These are phyloP conservation scores for Hemisphaericaspora nanyangensis DNA, from an alignment of 805 yeast genomes.

Conservation along the genomic window DNA sequence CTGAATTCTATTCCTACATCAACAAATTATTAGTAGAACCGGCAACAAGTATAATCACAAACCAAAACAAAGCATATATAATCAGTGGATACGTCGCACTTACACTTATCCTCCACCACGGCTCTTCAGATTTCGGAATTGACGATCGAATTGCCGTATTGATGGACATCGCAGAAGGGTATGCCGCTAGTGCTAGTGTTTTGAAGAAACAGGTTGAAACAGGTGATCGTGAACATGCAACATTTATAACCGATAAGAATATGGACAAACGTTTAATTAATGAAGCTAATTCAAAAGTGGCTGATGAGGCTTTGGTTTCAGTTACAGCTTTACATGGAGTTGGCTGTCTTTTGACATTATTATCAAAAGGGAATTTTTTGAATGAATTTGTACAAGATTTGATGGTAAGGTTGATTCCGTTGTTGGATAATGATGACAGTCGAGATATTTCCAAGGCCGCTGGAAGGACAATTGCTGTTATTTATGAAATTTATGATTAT, in stretches of 20 bases:
- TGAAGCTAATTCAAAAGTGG: slow-evolving; percentile 28
- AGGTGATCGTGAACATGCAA: slow-evolving; percentile 42
- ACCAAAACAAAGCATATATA: slow-evolving; percentile 35
- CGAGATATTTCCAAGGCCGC: slow-evolving; percentile 52
- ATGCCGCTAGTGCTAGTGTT: slow-evolving; percentile 24
- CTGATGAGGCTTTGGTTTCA: slow-evolving; percentile 34
- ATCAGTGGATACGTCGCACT: slow-evolving; percentile 37
- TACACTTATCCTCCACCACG: slow-evolving; percentile 43
- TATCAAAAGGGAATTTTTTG: slow-evolving; percentile 40
- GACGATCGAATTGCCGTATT: slow-evolving; percentile 44
- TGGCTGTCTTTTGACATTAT: slow-evolving; percentile 41
- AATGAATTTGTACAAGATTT: slow-evolving; percentile 39
- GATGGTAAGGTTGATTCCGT: slow-evolving; percentile 33
- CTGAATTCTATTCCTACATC: slow-evolving; percentile 26
- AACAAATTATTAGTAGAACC: slow-evolving; percentile 31
- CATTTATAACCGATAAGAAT: slow-evolving; percentile 31
- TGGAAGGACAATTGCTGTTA: slow-evolving; percentile 52
- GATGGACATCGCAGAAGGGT: slow-evolving; percentile 42
- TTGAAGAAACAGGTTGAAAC: slow-evolving; percentile 30
- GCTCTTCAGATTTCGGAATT: slow-evolving; percentile 47
- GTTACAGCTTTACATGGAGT: slow-evolving; percentile 45
- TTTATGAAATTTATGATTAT: slow-evolving; percentile 51
- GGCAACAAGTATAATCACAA: slow-evolving; percentile 28
- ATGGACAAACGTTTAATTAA: slow-evolving; percentile 31
- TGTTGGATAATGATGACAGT: slow-evolving; percentile 38